A percentile compares a stretch with the other conserved stretches of the same genome.
phyloP scores from a whole-genome alignment of 176 grass and related monocot genomes.

The Raddia guianensis region DNA sequence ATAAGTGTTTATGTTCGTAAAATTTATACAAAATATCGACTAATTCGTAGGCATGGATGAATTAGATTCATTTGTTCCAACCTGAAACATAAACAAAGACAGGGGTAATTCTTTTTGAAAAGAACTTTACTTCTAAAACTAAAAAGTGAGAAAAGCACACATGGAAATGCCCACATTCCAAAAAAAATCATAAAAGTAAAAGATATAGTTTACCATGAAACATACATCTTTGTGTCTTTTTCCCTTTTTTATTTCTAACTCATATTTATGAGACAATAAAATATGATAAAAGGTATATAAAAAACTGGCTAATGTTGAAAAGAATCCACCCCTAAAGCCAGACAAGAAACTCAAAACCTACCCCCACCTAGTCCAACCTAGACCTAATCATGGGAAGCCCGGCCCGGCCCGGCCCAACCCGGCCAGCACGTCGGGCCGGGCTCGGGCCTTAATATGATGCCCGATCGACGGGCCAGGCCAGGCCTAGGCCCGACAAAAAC shows the following conservation, averaged over 20 bases:
- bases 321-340: no score
- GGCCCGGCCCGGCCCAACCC: no score
- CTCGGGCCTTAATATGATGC: no score
- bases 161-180: not conserved
- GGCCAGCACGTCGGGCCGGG: no score
- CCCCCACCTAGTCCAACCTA: no score
- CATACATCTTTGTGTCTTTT: not conserved
- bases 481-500: no score
- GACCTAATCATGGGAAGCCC: no score
- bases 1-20: no score
- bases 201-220: not conserved
- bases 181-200: not conserved
- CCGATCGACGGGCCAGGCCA: no score
- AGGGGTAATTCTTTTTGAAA: not conserved
- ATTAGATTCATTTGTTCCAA: constrained; percentile 18
- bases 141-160: not conserved
- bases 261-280: not conserved
- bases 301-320: not conserved
- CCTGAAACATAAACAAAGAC: not conserved
- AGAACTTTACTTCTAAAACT: not conserved
- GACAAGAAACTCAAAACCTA: no score
- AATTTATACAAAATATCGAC: no score
- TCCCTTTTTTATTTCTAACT: constrained; percentile 1
- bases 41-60: not conserved
- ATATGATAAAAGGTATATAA: not conserved